These are phyloP conservation scores for Tetragonia tetragonoides DNA, from an alignment of 148 eudicot genomes.

Conservation along the genomic window DNA sequence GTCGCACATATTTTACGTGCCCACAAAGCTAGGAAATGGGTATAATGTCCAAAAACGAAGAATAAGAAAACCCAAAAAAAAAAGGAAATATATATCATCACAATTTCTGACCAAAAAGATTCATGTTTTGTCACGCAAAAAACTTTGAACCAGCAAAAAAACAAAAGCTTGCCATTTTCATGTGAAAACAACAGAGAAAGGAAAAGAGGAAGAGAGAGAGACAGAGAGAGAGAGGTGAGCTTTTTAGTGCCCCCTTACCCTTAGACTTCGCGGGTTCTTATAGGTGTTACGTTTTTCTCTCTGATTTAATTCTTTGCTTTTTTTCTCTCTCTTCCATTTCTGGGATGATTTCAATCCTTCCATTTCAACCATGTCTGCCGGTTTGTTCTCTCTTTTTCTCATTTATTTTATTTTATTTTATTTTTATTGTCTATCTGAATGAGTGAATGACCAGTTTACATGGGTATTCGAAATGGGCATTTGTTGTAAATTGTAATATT, in stretches of 20 bases:
- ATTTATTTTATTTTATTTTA: not conserved
- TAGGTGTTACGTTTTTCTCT: constrained; percentile 28
- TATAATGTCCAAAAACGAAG: not conserved
- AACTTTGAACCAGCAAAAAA: not conserved
- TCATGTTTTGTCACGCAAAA: not conserved
- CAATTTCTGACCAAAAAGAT: not conserved
- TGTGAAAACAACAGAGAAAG: constrained; percentile 19
- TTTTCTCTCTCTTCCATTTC: constrained; percentile 25
- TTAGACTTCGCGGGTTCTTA: constrained; percentile 13
- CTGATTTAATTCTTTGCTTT: constrained; percentile 14
- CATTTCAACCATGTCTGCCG: constrained; percentile 19
- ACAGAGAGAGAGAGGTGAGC: not conserved
- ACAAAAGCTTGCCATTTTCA: not conserved
- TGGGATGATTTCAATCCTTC: constrained; percentile 18
- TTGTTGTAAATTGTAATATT: not conserved
- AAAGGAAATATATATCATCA: not conserved
- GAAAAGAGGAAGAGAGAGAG: not conserved
- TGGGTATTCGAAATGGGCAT: constrained; percentile 12
- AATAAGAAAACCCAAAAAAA: not conserved
- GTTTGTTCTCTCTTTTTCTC: constrained; percentile 5
- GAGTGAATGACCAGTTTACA: constrained; percentile 11
- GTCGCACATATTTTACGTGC: constrained; percentile 8
- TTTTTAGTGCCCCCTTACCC: not conserved
- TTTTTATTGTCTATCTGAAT: not conserved
- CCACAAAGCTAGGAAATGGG: constrained; percentile 4